Percentiles rank a stretch among this genome's conserved stretches.
Evolutionary conservation across 1,139 yeast genomes (phyloP).

Genomic region (Groenewaldozyma auringiensis): DNA sequence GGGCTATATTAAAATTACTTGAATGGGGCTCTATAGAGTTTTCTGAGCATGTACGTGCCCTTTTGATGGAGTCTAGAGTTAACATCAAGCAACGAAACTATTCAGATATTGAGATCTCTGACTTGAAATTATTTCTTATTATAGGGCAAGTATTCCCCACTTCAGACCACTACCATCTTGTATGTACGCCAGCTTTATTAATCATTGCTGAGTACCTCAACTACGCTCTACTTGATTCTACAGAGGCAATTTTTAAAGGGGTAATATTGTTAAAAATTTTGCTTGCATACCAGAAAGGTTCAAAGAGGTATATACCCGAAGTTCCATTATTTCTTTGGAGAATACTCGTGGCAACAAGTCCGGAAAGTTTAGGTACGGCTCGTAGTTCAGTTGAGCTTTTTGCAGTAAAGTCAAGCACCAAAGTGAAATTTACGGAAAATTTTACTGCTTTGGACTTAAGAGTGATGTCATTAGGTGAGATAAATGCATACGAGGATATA

Average conservation of each 20-base stretch:
- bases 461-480: too few relatives aligned
- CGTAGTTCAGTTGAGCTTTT: not conserved
- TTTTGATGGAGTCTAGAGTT: too few relatives aligned
- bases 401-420: not conserved
- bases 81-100: too few relatives aligned
- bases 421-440: not conserved
- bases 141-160: slow-evolving; percentile 81
- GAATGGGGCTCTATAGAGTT: too few relatives aligned
- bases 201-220: slow-evolving; percentile 62
- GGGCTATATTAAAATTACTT: too few relatives aligned
- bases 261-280: slow-evolving; percentile 57
- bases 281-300: slow-evolving; percentile 64
- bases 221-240: slow-evolving; percentile 43
- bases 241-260: slow-evolving; percentile 40
- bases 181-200: slow-evolving; percentile 68
- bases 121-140: too few relatives aligned
- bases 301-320: slow-evolving; percentile 82
- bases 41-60: too few relatives aligned
- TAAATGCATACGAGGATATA: not conserved
- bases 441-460: not conserved
- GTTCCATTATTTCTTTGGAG: slow-evolving; percentile 52
- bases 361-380: not conserved
- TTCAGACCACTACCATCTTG: slow-evolving; percentile 90
- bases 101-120: too few relatives aligned
- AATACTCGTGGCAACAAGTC: slow-evolving; percentile 37